These are phyloP conservation scores for Aspergillus sp. DNA, from an alignment of 2,329 filamentous ascomycete genomes.

Conservation along the genomic window DNA sequence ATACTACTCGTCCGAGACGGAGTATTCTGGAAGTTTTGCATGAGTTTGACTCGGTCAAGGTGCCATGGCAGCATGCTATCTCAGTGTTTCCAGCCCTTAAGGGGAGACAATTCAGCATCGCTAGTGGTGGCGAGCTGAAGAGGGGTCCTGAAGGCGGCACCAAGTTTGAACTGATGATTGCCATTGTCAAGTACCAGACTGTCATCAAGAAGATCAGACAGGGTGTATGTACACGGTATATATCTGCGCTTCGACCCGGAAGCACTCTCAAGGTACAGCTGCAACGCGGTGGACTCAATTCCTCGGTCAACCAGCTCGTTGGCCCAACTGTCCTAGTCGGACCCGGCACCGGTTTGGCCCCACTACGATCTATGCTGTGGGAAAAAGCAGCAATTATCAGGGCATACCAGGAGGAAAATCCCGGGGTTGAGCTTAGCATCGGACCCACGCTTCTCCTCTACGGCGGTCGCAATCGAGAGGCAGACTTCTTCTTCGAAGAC, in stretches of 20 bases:
- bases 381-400: constrained; percentile 59
- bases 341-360: constrained; percentile 84
- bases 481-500: constrained; percentile 78
- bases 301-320: constrained; percentile 48
- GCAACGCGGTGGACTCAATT: constrained; percentile 55
- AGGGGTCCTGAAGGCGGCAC: constrained; percentile 42
- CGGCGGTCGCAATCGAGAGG: constrained; percentile 71
- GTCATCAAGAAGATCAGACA: constrained; percentile 80
- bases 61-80: constrained; percentile 73
- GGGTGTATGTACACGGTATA: constrained; percentile 87
- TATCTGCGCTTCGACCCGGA: constrained; percentile 64
- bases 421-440: constrained; percentile 28
- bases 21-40: constrained; percentile 90
- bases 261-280: constrained; percentile 63
- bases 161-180: constrained; percentile 72
- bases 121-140: constrained; percentile 65
- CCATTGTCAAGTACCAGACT: constrained; percentile 88
- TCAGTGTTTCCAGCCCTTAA: constrained; percentile 78
- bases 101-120: constrained; percentile 92
- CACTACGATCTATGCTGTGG: constrained; percentile 77
- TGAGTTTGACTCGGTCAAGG: constrained; percentile 81
- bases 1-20: constrained; percentile 84
- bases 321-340: constrained; percentile 74
- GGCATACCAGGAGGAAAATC: constrained; percentile 32
- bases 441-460: constrained; percentile 71